Evolutionary conservation across 2,329 filamentous ascomycete species (phyloP).

Genomic region (Paradendryphiella salina): DNA sequence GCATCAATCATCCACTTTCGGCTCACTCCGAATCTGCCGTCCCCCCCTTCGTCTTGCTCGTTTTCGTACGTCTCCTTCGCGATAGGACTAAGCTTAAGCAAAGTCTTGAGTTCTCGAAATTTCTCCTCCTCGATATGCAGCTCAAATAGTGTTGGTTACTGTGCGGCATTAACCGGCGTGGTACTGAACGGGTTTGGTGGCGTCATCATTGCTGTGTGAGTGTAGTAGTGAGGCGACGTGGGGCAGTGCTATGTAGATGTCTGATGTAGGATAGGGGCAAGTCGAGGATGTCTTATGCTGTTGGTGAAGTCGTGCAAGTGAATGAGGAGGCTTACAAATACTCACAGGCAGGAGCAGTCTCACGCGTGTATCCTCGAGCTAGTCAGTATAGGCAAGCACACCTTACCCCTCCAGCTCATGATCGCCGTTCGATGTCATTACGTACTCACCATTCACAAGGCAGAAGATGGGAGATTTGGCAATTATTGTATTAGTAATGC

Average conservation of each 20-base stretch:
- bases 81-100: slow-evolving; percentile 36
- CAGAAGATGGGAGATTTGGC: neutral
- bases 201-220: slow-evolving; percentile 14
- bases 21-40: slow-evolving; percentile 38
- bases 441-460: neutral
- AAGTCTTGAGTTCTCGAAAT: slow-evolving; percentile 35
- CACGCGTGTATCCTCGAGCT: neutral
- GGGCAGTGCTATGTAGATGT: neutral
- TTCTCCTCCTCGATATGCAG: slow-evolving; percentile 34
- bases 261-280: too few species aligned
- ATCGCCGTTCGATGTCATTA: slow-evolving; percentile 6
- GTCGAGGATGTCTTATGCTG: neutral
- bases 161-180: slow-evolving; percentile 19
- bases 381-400: neutral
- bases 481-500: neutral
- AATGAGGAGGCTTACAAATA: slow-evolving; percentile 10
- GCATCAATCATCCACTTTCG: slow-evolving; percentile 36
- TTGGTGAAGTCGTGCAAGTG: neutral
- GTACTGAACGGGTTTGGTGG: slow-evolving; percentile 22
- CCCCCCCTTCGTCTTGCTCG: slow-evolving; percentile 27
- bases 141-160: slow-evolving; percentile 29
- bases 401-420: neutral
- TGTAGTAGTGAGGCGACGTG: too few species aligned
- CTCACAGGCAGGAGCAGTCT: neutral
- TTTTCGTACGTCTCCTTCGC: slow-evolving; percentile 41